Evolutionary conservation across 2,329 filamentous ascomycete genomes (phyloP), one percentile per base, ranked within the genome.

Genomic region (Beauveria sp.): DNA sequence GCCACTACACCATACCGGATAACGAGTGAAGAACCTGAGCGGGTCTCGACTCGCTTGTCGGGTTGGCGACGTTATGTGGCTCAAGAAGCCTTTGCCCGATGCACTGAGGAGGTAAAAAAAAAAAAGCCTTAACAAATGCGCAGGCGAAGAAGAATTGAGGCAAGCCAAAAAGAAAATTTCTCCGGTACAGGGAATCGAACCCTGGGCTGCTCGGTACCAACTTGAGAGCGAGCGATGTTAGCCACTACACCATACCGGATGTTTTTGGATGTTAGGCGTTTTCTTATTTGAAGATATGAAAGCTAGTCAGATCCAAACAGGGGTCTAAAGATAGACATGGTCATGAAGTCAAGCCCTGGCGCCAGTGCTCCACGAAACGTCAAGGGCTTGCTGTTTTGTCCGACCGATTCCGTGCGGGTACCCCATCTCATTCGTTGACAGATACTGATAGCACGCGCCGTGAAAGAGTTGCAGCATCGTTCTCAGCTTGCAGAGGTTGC

Each of bases 221-320:
- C 10, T 46, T 72, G 70, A 72, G 70, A 72, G 70, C 69, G 70
- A 71, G 69, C 70, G 70, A 72, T 72, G 70, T 71, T 72, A 71
- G 70, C 70, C 70, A 71, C 70, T 72, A 72, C 70, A 72, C 70
- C 70, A 72, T 71, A 71, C 67, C 70, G 70, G 70, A 72, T 65
- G 22, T 22, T 20, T n/a, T 47, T 52, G 46, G 7, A 46, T 58
- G 47, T 10, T 22, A 1, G 9, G 1, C 3, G 18, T 2, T 3
- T 28, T 22, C 45, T 61, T 61, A 61, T 61, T 52, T 22, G 4
- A 4, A 2, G 1, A 3, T 61, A 43, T 45, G 3, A 22, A 52
- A n/a, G 8, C 8, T 34, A 38, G 0, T 14, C 0, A 8, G 14
- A 16, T 14, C 2, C 5, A 52, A 16, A 7, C 9, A n/a, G 26